These are phyloP conservation scores for Aspergillus calidoustus DNA, from an alignment of 2,329 filamentous ascomycete genomes.

Conservation along the genomic window DNA sequence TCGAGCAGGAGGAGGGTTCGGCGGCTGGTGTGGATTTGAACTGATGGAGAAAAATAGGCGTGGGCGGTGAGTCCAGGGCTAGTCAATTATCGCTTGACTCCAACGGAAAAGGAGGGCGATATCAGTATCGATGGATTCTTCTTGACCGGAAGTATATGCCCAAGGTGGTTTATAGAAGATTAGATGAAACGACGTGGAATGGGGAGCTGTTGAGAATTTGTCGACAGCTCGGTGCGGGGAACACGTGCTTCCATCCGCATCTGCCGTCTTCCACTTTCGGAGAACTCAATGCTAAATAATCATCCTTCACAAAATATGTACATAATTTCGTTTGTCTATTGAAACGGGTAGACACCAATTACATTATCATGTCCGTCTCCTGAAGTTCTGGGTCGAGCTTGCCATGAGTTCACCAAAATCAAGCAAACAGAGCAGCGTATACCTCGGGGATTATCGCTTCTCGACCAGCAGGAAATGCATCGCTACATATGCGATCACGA, in stretches of 20 bases:
- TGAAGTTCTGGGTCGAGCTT: neutral
- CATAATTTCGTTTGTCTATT: slow-evolving; percentile 7
- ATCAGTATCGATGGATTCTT: neutral
- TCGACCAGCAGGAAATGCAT: slow-evolving; percentile 96
- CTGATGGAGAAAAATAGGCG: slow-evolving; percentile 22
- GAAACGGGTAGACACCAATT: slow-evolving; percentile 1
- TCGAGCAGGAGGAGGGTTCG: slow-evolving; percentile 20
- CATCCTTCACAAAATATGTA: slow-evolving; percentile 17
- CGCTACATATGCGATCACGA: slow-evolving; percentile 83
- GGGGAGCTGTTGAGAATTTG: slow-evolving; percentile 7
- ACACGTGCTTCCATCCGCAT: slow-evolving; percentile 28
- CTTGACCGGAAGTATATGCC: neutral
- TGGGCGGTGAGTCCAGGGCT: slow-evolving; percentile 20
- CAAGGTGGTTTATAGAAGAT: neutral
- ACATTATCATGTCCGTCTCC: slow-evolving; percentile 2
- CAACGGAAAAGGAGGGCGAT: neutral
- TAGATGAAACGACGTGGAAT: neutral
- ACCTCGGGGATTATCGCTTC: slow-evolving; percentile 63
- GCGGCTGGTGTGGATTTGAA: slow-evolving; percentile 18
- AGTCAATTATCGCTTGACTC: neutral
- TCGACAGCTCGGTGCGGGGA: slow-evolving; percentile 20
- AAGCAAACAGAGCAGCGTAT: neutral
- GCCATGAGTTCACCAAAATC: neutral
- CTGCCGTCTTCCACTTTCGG: slow-evolving; percentile 16
- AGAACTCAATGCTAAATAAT: neutral